A percentile compares a stretch with the other conserved stretches of the same genome.
phyloP scores from a whole-genome alignment of 129 eudicot genomes.

The Oenanthe sinensis region DNA sequence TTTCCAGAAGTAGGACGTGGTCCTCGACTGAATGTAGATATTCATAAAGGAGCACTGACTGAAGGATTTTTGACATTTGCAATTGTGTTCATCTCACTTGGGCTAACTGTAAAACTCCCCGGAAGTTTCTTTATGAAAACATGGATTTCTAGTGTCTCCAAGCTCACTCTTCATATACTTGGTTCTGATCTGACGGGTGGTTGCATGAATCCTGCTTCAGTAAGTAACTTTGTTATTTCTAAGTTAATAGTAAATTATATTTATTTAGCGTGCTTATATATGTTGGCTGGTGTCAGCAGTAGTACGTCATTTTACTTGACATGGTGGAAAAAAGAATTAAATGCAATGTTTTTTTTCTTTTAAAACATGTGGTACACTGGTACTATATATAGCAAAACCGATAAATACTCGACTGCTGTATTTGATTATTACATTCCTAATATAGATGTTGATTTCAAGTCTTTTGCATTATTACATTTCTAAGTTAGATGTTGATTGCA shows the following conservation, averaged over 20 bases:
- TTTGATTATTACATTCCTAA: not conserved
- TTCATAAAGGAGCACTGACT: constrained; percentile 72
- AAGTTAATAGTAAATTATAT: not conserved
- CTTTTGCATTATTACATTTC: not conserved
- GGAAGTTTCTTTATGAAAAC: constrained; percentile 71
- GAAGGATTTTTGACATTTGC: constrained; percentile 78
- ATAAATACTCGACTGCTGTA: not conserved
- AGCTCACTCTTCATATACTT: constrained; percentile 78
- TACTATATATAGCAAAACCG: not conserved
- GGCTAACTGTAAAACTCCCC: constrained; percentile 46
- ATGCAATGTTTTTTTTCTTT: not conserved
- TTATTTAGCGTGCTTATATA: not conserved
- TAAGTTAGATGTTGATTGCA: constrained; percentile 7
- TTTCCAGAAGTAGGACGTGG: constrained; percentile 70
- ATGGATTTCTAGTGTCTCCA: constrained; percentile 84
- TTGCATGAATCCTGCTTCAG: constrained; percentile 93
- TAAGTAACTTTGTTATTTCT: constrained; percentile 25
- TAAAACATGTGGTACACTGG: not conserved
- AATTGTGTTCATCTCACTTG: constrained; percentile 48
- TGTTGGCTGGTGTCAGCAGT: not conserved
- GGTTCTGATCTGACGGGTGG: constrained; percentile 92
- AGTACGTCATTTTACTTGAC: not conserved
- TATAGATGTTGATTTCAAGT: constrained; percentile 10
- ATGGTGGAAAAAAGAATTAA: not conserved
- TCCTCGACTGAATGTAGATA: constrained; percentile 63